Percentiles rank a stretch among this genome's conserved stretches.
phyloP scores from a whole-genome alignment of 805 yeast genomes.

The Schwanniomyces vanrijiae region DNA sequence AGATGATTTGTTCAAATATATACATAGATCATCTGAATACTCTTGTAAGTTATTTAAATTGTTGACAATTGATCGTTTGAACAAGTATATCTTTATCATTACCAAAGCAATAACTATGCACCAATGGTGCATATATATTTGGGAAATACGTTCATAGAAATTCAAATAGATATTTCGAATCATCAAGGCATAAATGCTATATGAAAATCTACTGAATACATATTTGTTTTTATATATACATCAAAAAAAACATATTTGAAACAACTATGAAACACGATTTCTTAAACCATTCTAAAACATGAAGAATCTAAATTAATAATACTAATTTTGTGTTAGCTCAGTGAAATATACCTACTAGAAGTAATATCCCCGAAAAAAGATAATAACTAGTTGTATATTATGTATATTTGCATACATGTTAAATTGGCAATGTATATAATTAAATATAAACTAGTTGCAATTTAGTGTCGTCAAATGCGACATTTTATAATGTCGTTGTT shows the following conservation, averaged over 20 bases:
- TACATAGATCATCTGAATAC: constrained; percentile 43
- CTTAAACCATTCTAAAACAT: too few relatives aligned
- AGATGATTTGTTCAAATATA: constrained; percentile 41
- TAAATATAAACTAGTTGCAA: too few relatives aligned
- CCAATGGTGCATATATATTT: constrained; percentile 65
- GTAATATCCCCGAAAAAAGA: too few relatives aligned
- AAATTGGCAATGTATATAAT: too few relatives aligned
- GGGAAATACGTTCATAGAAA: constrained; percentile 56
- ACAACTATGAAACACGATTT: constrained; percentile 1
- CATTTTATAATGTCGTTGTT: background rate
- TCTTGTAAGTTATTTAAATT: constrained; percentile 41
- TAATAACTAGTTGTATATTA: too few relatives aligned
- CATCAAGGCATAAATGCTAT: background rate
- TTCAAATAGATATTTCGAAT: constrained; percentile 27
- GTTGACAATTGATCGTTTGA: constrained; percentile 40
- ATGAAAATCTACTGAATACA: background rate
- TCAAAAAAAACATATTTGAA: background rate
- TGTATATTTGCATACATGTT: too few relatives aligned
- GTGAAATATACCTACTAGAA: too few relatives aligned
- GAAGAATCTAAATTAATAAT: too few relatives aligned
- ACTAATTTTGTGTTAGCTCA: too few relatives aligned
- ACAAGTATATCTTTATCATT: constrained; percentile 59
- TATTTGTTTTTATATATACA: background rate
- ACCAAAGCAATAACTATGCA: constrained; percentile 57
- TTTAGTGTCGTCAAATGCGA: constrained; percentile 1